Evolutionary conservation across 371 early-diverging fungal species (phyloP).

Genomic region (Lichtheimia ornata): DNA sequence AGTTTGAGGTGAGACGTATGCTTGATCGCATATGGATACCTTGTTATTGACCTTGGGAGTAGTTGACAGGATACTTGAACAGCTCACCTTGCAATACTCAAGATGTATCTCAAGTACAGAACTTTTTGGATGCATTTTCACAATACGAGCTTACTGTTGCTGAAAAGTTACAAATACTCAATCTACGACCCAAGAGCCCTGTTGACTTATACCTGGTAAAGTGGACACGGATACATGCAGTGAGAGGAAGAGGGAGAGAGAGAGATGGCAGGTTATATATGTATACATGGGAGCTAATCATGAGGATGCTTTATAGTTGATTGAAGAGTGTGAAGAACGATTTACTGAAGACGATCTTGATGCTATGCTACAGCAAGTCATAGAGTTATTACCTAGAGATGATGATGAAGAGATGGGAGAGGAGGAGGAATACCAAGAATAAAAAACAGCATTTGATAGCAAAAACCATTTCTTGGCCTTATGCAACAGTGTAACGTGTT

Average conservation of each 20-base stretch:
- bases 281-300: background rate
- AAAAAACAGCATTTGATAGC: constrained; percentile 22
- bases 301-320: constrained; percentile 36
- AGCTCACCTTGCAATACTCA: constrained; percentile 53
- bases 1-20: constrained; percentile 52
- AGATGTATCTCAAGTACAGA: constrained; percentile 44
- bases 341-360: constrained; percentile 53
- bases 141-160: constrained; percentile 55
- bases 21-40: background rate
- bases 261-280: background rate
- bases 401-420: constrained; percentile 44
- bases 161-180: constrained; percentile 65
- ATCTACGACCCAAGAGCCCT: constrained; percentile 56
- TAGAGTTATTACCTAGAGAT: constrained; percentile 41
- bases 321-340: constrained; percentile 70
- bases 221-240: background rate
- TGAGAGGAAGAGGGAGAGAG: background rate
- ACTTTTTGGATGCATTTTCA: constrained; percentile 35
- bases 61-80: constrained; percentile 54
- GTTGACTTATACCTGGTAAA: constrained; percentile 65
- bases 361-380: constrained; percentile 37
- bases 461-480: background rate
- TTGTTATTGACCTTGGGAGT: background rate
- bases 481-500: constrained; percentile 1
- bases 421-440: constrained; percentile 43